Evolutionary conservation across 768 basidiomycete genomes (phyloP).

Genomic region (Leccinum sublutescens): DNA sequence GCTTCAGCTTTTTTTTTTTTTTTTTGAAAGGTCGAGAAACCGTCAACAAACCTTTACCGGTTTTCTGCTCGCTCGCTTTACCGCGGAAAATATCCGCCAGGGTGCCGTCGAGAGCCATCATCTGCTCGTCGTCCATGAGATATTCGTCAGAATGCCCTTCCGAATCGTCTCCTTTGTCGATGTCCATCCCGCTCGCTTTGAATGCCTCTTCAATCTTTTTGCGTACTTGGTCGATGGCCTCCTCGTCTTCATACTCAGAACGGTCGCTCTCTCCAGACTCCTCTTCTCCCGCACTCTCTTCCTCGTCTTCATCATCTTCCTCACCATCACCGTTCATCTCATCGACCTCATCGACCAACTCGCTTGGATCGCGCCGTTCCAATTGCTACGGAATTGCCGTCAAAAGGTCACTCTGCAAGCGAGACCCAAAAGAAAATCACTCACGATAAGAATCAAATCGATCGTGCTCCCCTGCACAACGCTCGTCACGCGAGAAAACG

Average conservation of each 20-base stretch:
- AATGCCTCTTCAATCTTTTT: slow-evolving; percentile 65
- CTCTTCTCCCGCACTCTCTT: slow-evolving; percentile 33
- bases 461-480: slow-evolving; percentile 68
- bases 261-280: slow-evolving; percentile 36
- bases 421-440: slow-evolving; percentile 27
- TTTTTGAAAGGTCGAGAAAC: not conserved
- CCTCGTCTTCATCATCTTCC: slow-evolving; percentile 37
- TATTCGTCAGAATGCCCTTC: slow-evolving; percentile 59
- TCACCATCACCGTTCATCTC: slow-evolving; percentile 39
- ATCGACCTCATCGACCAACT: slow-evolving; percentile 45
- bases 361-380: slow-evolving; percentile 63
- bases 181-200: slow-evolving; percentile 55
- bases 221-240: slow-evolving; percentile 52
- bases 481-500: slow-evolving; percentile 73
- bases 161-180: slow-evolving; percentile 45
- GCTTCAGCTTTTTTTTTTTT: not conserved
- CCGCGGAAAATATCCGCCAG: slow-evolving; percentile 84
- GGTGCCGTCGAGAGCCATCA: slow-evolving; percentile 94
- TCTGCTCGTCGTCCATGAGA: slow-evolving; percentile 94
- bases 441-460: slow-evolving; percentile 77
- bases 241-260: slow-evolving; percentile 51
- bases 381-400: slow-evolving; percentile 62
- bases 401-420: not conserved
- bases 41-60: slow-evolving; percentile 56
- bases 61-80: slow-evolving; percentile 57